Base-by-base conservation (phyloP, 2,329 filamentous ascomycete genomes). In the Curvularia verruculosa region DNA sequence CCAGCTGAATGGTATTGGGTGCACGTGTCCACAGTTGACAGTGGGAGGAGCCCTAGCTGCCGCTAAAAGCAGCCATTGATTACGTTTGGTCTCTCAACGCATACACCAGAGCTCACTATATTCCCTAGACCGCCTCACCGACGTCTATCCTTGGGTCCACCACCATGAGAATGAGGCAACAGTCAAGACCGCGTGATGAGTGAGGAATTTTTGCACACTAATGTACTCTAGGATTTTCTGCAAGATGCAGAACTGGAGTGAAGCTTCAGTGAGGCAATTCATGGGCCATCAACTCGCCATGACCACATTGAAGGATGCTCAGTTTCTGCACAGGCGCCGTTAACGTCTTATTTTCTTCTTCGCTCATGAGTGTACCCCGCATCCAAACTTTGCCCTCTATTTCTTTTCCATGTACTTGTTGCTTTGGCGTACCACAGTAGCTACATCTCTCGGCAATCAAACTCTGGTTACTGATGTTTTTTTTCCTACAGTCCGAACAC, bases 11-110 rank as follows among this genome's bases (percentile, higher is more conserved):
- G 39, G 47, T 18, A 28, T 18, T 39, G 40, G 39, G 28, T 28
- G 47, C 52, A 55, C 41, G 52, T 43, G 34, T 43, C 26, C 18
- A 44, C 29, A 21, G 26, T 45, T 39, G 26, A 49, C 52, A 36
- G 36, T 28, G 39, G 34, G n/a, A 44, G 18, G 47, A 43, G 39
- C 47, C 41, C 43, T 43, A 37, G 47, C 31, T 51, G 47, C 24
- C 47, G 36, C 40, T 31, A 55, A 55, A 51, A 55, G 52, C 47
- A 51, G 3, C 15, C 40, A 55, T 55, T 29, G 39, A 55, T 49
- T 55, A 55, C 40, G 47, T 55, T 54, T 51, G 40, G 52, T 49
- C 31, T 43, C 52, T 40, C 47, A 51, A 37, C 18, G 34, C 24
- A 34, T 51, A 49, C 39, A 51, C 31, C 49, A 41, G 31, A 24